These are phyloP conservation scores for Stentor coeruleus DNA, from an alignment of 73 alveolate species.

Conservation along the genomic window DNA sequence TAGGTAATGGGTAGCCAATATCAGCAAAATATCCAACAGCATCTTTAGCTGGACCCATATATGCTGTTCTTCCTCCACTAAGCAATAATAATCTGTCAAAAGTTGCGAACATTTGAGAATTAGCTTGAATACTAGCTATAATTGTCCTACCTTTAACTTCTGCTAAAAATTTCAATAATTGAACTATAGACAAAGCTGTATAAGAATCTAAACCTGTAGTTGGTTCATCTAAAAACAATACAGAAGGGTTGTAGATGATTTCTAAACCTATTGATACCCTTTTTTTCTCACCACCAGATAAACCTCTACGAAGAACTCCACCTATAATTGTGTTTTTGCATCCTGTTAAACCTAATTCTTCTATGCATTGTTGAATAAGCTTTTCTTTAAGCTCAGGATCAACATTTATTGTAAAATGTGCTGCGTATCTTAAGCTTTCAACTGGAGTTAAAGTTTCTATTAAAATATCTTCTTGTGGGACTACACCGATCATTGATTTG, in stretches of 20 bases:
- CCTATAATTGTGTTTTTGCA: conserved; percentile 57
- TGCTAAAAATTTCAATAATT: conserved; percentile 50
- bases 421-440: conserved; percentile 56
- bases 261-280: conserved; percentile 63
- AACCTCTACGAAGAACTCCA: conserved; percentile 50
- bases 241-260: conserved; percentile 54
- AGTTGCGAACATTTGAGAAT: conserved; percentile 59
- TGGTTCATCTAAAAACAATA: conserved; percentile 67
- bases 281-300: conserved; percentile 73
- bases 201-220: conserved; percentile 63
- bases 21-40: conserved; percentile 51
- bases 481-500: conserved; percentile 6
- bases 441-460: conserved; percentile 53
- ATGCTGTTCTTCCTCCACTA: conserved; percentile 53
- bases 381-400: conserved; percentile 27
- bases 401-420: conserved; percentile 41
- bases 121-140: conserved; percentile 75
- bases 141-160: conserved; percentile 65
- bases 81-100: conserved; percentile 66
- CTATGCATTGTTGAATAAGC: conserved; percentile 40
- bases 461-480: conserved; percentile 52
- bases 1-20: conserved; percentile 68
- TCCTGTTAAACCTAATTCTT: conserved; percentile 32
- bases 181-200: conserved; percentile 51
- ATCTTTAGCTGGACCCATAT: conserved; percentile 39